Percentiles rank a stretch among this genome's conserved stretches.
These are phyloP conservation scores for Lachancea cidri DNA, from an alignment of 805 yeast species.

Conservation along the genomic window DNA sequence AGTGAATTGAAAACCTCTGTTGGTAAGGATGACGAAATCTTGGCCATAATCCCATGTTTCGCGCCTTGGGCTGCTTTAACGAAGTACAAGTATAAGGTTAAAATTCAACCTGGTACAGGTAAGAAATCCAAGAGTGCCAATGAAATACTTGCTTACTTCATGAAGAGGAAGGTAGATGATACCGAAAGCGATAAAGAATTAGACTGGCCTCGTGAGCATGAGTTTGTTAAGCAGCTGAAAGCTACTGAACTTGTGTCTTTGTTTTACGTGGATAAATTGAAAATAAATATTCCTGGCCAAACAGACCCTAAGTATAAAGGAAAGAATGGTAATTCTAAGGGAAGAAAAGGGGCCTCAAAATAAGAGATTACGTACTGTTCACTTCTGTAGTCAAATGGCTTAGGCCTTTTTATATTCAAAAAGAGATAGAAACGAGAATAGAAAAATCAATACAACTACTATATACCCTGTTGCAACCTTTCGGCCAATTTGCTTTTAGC, in stretches of 20 bases:
- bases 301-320: conserved; percentile 25
- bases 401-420: neutral
- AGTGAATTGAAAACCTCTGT: conserved; percentile 32
- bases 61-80: conserved; percentile 86
- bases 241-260: conserved; percentile 62
- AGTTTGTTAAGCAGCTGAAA: conserved; percentile 49
- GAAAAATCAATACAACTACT: conserved; percentile 10
- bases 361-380: conserved; percentile 16
- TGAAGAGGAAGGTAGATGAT: conserved; percentile 42
- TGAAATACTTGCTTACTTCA: conserved; percentile 60
- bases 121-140: conserved; percentile 84
- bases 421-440: conserved; percentile 17
- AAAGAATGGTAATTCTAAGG: conserved; percentile 17
- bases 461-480: conserved; percentile 42
- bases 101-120: conserved; percentile 68
- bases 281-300: conserved; percentile 52
- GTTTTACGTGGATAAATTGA: conserved; percentile 68
- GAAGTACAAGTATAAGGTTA: conserved; percentile 74
- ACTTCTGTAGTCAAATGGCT: neutral
- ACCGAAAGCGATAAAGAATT: conserved; percentile 40
- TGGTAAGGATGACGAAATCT: conserved; percentile 43
- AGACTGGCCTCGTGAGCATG: conserved; percentile 71
- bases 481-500: conserved; percentile 69
- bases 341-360: conserved; percentile 19
- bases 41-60: conserved; percentile 74